Percentiles rank a stretch among this genome's conserved stretches.
Conservation (phyloP, 257 asterid species). For the Cynanchum wilfordii region DNA sequence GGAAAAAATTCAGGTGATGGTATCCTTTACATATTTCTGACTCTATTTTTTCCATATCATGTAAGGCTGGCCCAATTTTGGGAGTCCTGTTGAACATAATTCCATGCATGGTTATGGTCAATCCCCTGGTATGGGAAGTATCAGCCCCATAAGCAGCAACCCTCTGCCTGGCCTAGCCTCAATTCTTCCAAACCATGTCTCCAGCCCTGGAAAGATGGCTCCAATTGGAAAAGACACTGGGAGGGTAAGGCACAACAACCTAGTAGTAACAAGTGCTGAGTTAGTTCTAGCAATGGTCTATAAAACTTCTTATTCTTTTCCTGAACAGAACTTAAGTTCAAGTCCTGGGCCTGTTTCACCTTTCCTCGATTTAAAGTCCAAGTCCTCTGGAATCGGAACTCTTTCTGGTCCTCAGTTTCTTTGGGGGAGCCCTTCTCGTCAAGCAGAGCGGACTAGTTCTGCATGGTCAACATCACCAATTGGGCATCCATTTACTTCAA, state of each 20-base stretch:
- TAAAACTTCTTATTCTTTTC: constrained; percentile 42
- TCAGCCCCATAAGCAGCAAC: constrained; percentile 58
- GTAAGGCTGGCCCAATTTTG: constrained; percentile 81
- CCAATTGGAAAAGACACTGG: constrained; percentile 83
- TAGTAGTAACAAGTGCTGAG: constrained; percentile 17
- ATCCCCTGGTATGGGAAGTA: constrained; percentile 44
- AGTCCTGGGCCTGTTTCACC: constrained; percentile 59
- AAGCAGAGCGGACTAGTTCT: constrained; percentile 44
- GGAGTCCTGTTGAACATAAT: constrained; percentile 76
- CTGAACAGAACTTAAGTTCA: constrained; percentile 45
- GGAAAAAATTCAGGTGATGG: not conserved
- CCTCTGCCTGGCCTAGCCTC: constrained; percentile 80
- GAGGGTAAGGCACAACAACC: constrained; percentile 40
- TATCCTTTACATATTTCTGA: not conserved
- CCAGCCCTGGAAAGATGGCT: constrained; percentile 77
- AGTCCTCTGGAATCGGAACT: constrained; percentile 65
- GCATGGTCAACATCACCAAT: constrained; percentile 49
- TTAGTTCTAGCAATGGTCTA: constrained; percentile 25
- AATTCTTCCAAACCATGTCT: constrained; percentile 52
- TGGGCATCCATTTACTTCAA: constrained; percentile 43
- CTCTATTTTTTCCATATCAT: not conserved
- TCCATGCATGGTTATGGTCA: constrained; percentile 50
- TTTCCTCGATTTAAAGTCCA: constrained; percentile 54
- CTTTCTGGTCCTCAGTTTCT: constrained; percentile 95
- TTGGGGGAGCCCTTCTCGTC: constrained; percentile 88